Base-by-base conservation (phyloP, 2,329 filamentous ascomycete species). In the Colletotrichum theobromicola region DNA sequence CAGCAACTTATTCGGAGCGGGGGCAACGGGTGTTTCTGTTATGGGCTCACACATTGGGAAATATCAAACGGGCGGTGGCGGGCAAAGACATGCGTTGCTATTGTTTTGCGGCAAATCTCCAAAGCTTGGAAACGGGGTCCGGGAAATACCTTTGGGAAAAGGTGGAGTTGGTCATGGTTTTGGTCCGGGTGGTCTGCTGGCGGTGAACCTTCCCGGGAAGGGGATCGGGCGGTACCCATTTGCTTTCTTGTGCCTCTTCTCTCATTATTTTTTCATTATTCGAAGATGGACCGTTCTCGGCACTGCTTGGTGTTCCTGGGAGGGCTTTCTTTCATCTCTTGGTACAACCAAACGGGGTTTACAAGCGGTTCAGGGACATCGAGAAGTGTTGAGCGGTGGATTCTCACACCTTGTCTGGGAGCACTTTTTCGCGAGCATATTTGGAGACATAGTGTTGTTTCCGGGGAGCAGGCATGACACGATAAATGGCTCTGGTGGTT, bases 11-110 rank as follows among this genome's bases (percentile, higher is more conserved):
- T 71, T 76, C 68, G 55, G 74, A 81, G 79, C 80, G 79, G 80
- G 77, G 81, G 79, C 81, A 78, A 80, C 75, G 75, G 79, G 80
- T 82, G 80, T 81, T 80, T 79, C 81, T 86, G 84, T 84, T 82
- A 81, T 82, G 78, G 81, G 82, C 73, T 74, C 78, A 78, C 28
- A 58, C 78, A 81, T 80, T 53, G 78, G 79, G 79, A 79, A 77
- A 80, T 78, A 77, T 78, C 80, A 78, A 76, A 70, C 75, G 76
- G 78, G 76, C 69, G 76, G 81, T 78, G 80, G 82, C 80, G 79
- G 80, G 81, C 78, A 77, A 79, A 82, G 81, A 83, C 76, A 79
- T 84, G 81, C 80, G 82, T 80, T 77, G 76, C 75, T 77, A 65
- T 76, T 75, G 69, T 67, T 75, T 75, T 76, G 74, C 69, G 75